phyloP scores from a whole-genome alignment of 805 yeast genomes.

The Wickerhamomyces bisporus region DNA sequence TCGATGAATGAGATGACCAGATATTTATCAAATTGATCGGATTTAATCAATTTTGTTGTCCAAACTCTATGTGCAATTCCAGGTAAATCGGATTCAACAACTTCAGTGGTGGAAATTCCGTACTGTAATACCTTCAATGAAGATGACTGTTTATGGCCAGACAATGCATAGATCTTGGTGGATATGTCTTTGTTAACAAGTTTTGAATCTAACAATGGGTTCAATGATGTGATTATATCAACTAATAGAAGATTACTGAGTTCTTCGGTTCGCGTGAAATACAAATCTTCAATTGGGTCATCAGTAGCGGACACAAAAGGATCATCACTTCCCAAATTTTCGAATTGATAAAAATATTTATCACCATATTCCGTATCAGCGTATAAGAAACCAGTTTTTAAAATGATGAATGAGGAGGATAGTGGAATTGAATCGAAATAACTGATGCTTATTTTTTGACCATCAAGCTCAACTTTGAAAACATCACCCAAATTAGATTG shows the following conservation, averaged over 20 bases:
- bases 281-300: slow-evolving; percentile 26
- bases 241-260: slow-evolving; percentile 57
- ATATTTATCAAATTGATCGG: slow-evolving; percentile 51
- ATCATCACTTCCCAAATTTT: slow-evolving; percentile 60
- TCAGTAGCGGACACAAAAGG: slow-evolving; percentile 29
- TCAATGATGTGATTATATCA: slow-evolving; percentile 37
- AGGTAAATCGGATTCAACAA: slow-evolving; percentile 78
- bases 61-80: slow-evolving; percentile 55
- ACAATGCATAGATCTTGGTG: slow-evolving; percentile 37
- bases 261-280: slow-evolving; percentile 27
- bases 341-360: slow-evolving; percentile 73
- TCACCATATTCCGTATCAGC: slow-evolving; percentile 60
- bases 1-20: slow-evolving; percentile 61
- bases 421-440: slow-evolving; percentile 77
- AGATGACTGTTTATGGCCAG: slow-evolving; percentile 41
- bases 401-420: slow-evolving; percentile 49
- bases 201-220: slow-evolving; percentile 47
- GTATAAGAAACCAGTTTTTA: slow-evolving; percentile 72
- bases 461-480: slow-evolving; percentile 48
- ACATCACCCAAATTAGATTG: slow-evolving; percentile 74
- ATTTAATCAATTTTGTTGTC: slow-evolving; percentile 46
- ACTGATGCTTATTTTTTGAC: slow-evolving; percentile 35
- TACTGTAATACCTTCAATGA: slow-evolving; percentile 43
- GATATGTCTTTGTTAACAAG: slow-evolving; percentile 27
- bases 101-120: slow-evolving; percentile 54